Evolutionary conservation across 352 stramenopile species (phyloP).

Genomic region (Phytophthora pini): DNA sequence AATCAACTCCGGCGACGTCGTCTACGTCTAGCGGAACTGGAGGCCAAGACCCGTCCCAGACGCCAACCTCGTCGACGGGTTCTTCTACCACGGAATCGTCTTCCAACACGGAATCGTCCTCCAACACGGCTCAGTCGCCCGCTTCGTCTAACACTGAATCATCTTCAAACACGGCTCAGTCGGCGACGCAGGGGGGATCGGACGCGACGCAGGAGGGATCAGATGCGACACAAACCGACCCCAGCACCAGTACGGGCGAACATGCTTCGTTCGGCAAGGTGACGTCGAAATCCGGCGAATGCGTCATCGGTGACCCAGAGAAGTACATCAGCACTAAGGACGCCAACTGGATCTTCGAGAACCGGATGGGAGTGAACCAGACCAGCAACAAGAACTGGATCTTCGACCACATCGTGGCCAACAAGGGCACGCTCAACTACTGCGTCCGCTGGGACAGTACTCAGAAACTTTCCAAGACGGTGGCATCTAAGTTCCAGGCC

Average conservation of each 20-base stretch:
- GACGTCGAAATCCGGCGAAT: constrained; percentile 33
- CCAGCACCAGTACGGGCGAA: constrained; percentile 21
- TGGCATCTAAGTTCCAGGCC: constrained; percentile 43
- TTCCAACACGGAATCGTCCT: constrained; percentile 17
- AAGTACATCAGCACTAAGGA: constrained; percentile 30
- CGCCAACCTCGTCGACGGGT: constrained; percentile 6
- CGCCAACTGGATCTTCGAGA: constrained; percentile 25
- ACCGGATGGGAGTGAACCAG: constrained; percentile 33
- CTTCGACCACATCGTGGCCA: constrained; percentile 50
- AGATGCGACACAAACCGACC: constrained; percentile 7
- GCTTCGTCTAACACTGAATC: constrained; percentile 7
- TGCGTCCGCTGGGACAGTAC: constrained; percentile 50
- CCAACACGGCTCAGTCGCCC: constrained; percentile 7
- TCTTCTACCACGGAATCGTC: constrained; percentile 2
- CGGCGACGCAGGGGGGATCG: constrained; percentile 6
- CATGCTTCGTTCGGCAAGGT: constrained; percentile 34
- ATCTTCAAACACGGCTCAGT: constrained; percentile 5
- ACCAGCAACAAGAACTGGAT: constrained; percentile 44
- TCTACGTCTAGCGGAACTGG: constrained; percentile 11
- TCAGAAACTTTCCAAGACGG: constrained; percentile 38
- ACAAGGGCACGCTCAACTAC: constrained; percentile 52
- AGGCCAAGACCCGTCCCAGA: constrained; percentile 10
- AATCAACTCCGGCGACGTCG: constrained; percentile 1
- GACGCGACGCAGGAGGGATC: constrained; percentile 14
- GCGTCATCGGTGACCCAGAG: constrained; percentile 30